Evolutionary conservation across 2,329 filamentous ascomycete species (phyloP).

Genomic region (Exophiala sp.): DNA sequence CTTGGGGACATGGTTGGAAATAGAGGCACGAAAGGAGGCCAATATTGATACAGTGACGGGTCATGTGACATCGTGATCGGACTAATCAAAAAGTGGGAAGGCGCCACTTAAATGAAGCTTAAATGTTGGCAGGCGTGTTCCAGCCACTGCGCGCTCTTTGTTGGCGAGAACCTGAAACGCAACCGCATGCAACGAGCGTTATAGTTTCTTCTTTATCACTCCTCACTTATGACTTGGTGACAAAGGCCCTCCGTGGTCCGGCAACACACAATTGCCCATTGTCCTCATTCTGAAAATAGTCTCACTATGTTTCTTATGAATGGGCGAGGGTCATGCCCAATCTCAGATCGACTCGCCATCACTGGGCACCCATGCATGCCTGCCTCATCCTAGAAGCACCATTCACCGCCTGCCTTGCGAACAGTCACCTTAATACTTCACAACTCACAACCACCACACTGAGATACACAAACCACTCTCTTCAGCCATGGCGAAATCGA

Average conservation of each 20-base stretch:
- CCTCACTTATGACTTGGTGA: not conserved
- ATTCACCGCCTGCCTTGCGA: not conserved
- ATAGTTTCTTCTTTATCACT: not conserved
- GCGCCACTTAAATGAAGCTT: slow-evolving; percentile 1
- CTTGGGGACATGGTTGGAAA: not conserved
- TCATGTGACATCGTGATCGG: not conserved
- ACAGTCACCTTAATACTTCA: not conserved
- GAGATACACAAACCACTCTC: not conserved
- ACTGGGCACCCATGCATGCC: not conserved
- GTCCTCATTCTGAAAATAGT: not conserved
- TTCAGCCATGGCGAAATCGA: slow-evolving; percentile 2
- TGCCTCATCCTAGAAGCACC: not conserved
- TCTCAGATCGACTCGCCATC: slow-evolving; percentile 1
- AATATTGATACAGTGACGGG: not conserved
- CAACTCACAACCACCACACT: slow-evolving; percentile 1
- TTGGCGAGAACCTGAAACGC: not conserved
- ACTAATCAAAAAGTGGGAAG: not conserved
- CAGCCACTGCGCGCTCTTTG: not conserved
- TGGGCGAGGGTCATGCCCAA: slow-evolving; percentile 4
- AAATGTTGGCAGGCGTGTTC: slow-evolving; percentile 1
- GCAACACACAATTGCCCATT: not conserved
- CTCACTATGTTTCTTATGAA: slow-evolving; percentile 8
- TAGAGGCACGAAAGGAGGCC: not conserved
- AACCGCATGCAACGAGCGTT: not conserved
- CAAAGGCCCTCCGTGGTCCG: not conserved